Percentiles rank a stretch among this genome's conserved stretches.
Evolutionary conservation across 2,329 filamentous ascomycete species (phyloP).

Genomic region (Aureobasidium vineae): DNA sequence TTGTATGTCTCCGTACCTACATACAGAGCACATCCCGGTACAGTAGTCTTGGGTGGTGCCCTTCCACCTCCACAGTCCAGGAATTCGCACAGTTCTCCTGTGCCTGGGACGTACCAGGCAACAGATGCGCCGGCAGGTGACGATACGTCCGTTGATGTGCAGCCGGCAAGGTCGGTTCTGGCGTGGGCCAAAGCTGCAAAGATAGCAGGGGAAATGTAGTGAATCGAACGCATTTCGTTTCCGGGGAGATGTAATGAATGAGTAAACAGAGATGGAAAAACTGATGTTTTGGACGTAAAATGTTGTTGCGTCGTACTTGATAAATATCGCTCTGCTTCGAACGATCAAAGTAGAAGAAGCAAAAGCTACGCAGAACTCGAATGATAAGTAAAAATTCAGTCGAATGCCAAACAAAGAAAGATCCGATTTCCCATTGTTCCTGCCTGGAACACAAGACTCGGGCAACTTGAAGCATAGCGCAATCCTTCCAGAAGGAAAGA

Average conservation of each 20-base stretch:
- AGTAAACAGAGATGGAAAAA: no score
- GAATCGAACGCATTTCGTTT: neutral
- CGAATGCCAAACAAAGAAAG: neutral
- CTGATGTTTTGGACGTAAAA: neutral
- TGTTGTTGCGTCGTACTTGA: neutral
- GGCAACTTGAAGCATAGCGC: neutral
- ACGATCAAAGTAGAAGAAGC: neutral
- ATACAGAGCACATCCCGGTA: slow-evolving; percentile 61
- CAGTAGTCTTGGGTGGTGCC: slow-evolving; percentile 53
- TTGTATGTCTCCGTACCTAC: slow-evolving; percentile 56
- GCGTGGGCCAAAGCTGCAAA: slow-evolving; percentile 32
- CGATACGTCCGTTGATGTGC: slow-evolving; percentile 45
- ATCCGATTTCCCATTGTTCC: neutral
- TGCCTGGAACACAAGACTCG: neutral
- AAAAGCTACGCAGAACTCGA: neutral
- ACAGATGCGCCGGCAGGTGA: slow-evolving; percentile 47
- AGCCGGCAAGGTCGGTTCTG: slow-evolving; percentile 43
- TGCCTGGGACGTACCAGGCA: slow-evolving; percentile 62
- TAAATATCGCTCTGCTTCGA: neutral
- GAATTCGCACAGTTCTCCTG: slow-evolving; percentile 62
- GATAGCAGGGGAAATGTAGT: neutral
- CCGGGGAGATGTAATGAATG: neutral
- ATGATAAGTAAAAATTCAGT: neutral
- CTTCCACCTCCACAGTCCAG: slow-evolving; percentile 67
- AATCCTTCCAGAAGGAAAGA: neutral